Evolutionary conservation across 2,329 filamentous ascomycete genomes (phyloP).

Genomic region (Pseudocercospora cruenta): DNA sequence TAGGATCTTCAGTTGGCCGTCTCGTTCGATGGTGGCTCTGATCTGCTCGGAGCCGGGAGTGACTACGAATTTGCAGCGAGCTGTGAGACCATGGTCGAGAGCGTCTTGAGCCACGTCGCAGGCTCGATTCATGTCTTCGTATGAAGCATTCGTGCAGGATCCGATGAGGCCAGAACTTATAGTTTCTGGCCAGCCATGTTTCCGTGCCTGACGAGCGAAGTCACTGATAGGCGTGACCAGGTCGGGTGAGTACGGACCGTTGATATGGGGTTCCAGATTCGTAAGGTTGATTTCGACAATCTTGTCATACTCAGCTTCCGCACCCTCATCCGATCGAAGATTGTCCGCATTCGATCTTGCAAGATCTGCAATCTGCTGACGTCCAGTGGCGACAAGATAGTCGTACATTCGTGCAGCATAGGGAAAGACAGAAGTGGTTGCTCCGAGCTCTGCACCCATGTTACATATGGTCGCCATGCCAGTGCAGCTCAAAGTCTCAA

Average conservation of each 20-base stretch:
- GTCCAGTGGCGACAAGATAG: slow-evolving; percentile 90
- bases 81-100: slow-evolving; percentile 87
- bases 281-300: slow-evolving; percentile 94
- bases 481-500: slow-evolving; percentile 73
- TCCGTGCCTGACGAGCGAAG: slow-evolving; percentile 90
- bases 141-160: slow-evolving; percentile 93
- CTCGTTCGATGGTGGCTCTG: slow-evolving; percentile 79
- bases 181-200: slow-evolving; percentile 94
- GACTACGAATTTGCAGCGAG: slow-evolving; percentile 90
- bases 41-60: slow-evolving; percentile 98
- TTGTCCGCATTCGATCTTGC: slow-evolving; percentile 81
- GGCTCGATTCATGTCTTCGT: slow-evolving; percentile 90
- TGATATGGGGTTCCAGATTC: slow-evolving; percentile 96
- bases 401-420: slow-evolving; percentile 99
- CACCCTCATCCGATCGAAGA: slow-evolving; percentile 83
- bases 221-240: slow-evolving; percentile 96
- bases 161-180: slow-evolving; percentile 96
- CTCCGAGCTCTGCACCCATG: slow-evolving; percentile 68
- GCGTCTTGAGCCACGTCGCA: slow-evolving; percentile 91
- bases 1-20: slow-evolving; percentile 72
- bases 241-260: slow-evolving; percentile 98
- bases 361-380: slow-evolving; percentile 86
- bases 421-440: slow-evolving; percentile 93
- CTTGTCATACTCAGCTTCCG: slow-evolving; percentile 79
- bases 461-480: slow-evolving; percentile 83